Conservation (phyloP, 2,329 filamentous ascomycete genomes). For the Raffaelea arxii region DNA sequence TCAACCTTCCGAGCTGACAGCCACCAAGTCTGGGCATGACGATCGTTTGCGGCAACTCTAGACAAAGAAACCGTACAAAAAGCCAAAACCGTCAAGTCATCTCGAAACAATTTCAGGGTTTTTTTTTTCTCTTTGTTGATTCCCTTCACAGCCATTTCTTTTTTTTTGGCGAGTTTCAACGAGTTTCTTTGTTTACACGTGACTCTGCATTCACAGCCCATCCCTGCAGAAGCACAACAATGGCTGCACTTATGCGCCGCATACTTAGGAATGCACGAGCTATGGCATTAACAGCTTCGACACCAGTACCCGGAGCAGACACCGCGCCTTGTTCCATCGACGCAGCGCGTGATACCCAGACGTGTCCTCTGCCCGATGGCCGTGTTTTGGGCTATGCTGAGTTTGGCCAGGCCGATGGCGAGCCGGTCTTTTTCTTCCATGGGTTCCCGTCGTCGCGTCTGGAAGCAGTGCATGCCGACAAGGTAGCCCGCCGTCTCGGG, state of each 20-base stretch:
- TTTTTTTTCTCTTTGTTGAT: not conserved
- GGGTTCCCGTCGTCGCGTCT: conserved; percentile 31
- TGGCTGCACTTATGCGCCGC: too few species aligned
- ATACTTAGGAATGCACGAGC: not conserved
- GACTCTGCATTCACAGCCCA: too few species aligned
- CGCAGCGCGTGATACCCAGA: conserved; percentile 13
- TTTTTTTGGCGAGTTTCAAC: not conserved
- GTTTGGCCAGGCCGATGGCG: conserved; percentile 22
- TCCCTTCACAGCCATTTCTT: not conserved
- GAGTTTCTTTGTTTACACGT: too few species aligned
- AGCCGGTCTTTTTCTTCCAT: conserved; percentile 30
- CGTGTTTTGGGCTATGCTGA: conserved; percentile 30
- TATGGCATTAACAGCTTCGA: too few species aligned
- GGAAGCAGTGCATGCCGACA: conserved; percentile 21
- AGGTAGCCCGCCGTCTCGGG: conserved; percentile 15
- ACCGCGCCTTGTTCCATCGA: not conserved
- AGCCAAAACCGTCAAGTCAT: too few species aligned
- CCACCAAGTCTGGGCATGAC: too few species aligned
- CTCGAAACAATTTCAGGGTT: too few species aligned
- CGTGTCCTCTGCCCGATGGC: conserved; percentile 27
- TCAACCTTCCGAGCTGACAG: too few species aligned
- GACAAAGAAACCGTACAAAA: too few species aligned
- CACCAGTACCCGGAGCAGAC: not conserved
- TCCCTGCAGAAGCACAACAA: too few species aligned
- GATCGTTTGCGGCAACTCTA: too few species aligned